phyloP scores from a whole-genome alignment of 2,329 filamentous ascomycete genomes.

The Cladosporium austrohemisphaericum region DNA sequence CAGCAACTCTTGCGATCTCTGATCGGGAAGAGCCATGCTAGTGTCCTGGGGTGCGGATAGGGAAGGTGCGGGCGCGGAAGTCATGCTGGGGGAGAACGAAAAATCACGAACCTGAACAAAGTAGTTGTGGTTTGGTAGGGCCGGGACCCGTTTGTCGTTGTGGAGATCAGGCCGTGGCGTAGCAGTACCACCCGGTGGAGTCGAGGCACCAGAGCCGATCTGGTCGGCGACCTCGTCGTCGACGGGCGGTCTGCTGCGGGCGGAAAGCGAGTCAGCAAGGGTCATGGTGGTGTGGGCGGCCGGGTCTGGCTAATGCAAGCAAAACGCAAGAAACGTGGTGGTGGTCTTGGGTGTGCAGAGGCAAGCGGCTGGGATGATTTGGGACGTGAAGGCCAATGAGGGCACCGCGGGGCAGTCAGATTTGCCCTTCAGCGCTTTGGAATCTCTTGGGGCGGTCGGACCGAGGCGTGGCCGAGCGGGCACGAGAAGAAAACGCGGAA shows the following conservation, averaged over 20 bases:
- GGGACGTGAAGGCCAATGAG: constrained; percentile 17
- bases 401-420: constrained; percentile 7
- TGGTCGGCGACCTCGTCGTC: constrained; percentile 74
- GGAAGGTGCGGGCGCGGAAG: constrained; percentile 5
- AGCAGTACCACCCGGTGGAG: constrained; percentile 76
- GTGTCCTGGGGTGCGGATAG: constrained; percentile 13
- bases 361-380: constrained; percentile 26
- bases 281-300: constrained; percentile 23
- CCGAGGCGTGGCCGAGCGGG: constrained; percentile 10
- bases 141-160: constrained; percentile 89
- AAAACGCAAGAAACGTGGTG: constrained; percentile 26
- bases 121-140: constrained; percentile 81
- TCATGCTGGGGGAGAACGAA: constrained; percentile 22
- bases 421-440: constrained; percentile 1
- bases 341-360: constrained; percentile 10
- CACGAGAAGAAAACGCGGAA: constrained; percentile 13
- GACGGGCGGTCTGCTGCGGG: constrained; percentile 34
- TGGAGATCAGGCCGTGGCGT: constrained; percentile 85
- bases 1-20: constrained; percentile 10
- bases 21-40: constrained; percentile 18
- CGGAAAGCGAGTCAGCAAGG: constrained; percentile 33
- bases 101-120: constrained; percentile 98
- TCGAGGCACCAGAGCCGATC: constrained; percentile 75
- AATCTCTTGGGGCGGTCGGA: constrained; percentile 9
- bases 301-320: constrained; percentile 15